Base-by-base conservation (phyloP, 805 yeast genomes). In the Metschnikowia hibisci region DNA sequence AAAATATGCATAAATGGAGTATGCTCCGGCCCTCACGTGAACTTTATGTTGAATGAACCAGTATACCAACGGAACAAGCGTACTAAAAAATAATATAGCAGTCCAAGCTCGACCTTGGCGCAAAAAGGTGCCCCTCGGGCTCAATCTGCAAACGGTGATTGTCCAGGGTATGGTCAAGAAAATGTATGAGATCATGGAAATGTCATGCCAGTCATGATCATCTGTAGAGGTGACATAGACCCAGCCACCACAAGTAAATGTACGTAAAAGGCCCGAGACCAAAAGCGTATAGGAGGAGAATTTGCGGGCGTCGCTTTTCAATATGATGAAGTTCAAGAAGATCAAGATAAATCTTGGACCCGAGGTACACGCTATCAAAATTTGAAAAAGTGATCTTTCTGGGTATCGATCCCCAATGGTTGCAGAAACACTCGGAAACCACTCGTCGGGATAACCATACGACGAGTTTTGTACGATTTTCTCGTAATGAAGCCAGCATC, bases 381-480 rank as follows among this genome's bases (percentile, higher is more conserved):
- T 74, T 66, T 93, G 99, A 62, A 91, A 93, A 14, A 93, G 66
- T 1, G 96, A 87, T 52, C 99, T 73, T 65, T 93, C 99, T 0
- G 99, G 99, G 61, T 89, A 93, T 47, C 97, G 67, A 61, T 93
- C 99, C 34, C 99, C 99, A 59, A 93, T 93, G 1, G 99, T 80
- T 1, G 99, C 98, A 29, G 95, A 84, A 2, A 93, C 99, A 57
- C 95, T 84, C 2, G 99, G 99, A 60, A 93, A 91, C 98, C 99
- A 93, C 63, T 93, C 99, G 46, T 90, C 93, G 2, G 99, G 99
- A 60, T 88, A 93, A 1, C 96, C 95, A 59, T 72, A 90, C 50
- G 80, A 78, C 37, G 90, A 85, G 61, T 93, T 93, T 57, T 81
- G 73, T 9, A 93, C 96, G 59, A 93, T 93, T 61, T 93, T 89